Conservation (phyloP, 371 early-diverging fungal species). For the Mortierella sp. region DNA sequence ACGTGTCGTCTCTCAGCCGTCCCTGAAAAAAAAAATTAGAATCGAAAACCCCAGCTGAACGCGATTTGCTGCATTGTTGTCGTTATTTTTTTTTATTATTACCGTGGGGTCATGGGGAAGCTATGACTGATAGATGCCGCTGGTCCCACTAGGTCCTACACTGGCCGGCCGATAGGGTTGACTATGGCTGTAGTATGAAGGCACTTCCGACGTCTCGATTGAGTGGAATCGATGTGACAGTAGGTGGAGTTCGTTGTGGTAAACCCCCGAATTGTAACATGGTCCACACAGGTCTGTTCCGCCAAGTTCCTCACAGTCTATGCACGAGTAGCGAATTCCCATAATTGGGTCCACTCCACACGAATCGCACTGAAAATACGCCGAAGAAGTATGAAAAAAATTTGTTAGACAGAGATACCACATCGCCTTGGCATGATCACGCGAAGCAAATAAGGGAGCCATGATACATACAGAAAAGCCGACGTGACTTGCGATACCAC, state of each 20-base stretch:
- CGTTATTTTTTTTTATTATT: slow-evolving; percentile 1
- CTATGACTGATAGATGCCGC: slow-evolving; percentile 12
- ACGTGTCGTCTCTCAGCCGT: not conserved
- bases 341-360: slow-evolving; percentile 76
- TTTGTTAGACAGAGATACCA: not conserved
- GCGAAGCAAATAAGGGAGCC: not conserved
- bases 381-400: not conserved
- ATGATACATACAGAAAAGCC: slow-evolving; percentile 69
- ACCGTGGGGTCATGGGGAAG: too few relatives aligned
- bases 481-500: slow-evolving; percentile 63
- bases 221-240: slow-evolving; percentile 45
- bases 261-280: slow-evolving; percentile 37
- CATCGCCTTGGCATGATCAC: not conserved
- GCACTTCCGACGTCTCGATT: slow-evolving; percentile 37
- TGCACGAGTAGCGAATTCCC: slow-evolving; percentile 73
- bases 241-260: slow-evolving; percentile 39
- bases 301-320: slow-evolving; percentile 65
- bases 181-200: slow-evolving; percentile 29
- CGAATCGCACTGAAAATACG: slow-evolving; percentile 63
- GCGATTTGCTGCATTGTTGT: not conserved
- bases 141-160: slow-evolving; percentile 39
- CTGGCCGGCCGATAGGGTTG: slow-evolving; percentile 14
- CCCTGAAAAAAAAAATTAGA: not conserved
- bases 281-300: slow-evolving; percentile 52
- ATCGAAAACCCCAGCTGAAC: too few relatives aligned